Conservation (phyloP, 768 basidiomycete genomes). For the Agrocybe pediades region DNA sequence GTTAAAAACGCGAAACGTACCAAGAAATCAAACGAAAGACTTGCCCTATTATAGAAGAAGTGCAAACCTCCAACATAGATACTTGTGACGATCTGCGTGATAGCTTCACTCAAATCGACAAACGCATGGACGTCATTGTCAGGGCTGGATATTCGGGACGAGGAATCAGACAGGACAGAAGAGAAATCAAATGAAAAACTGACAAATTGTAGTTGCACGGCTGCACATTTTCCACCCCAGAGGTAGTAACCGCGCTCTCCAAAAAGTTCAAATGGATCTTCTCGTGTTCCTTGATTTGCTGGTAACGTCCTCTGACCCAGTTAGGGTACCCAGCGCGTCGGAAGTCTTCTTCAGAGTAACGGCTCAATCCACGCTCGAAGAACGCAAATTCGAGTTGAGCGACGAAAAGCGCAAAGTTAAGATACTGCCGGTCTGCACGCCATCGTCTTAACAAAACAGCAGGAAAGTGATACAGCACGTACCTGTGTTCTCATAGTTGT, state of each 20-base stretch:
- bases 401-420: constrained; percentile 51
- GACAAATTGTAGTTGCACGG: constrained; percentile 68
- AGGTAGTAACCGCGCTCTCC: constrained; percentile 42
- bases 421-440: constrained; percentile 21
- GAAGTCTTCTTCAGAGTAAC: constrained; percentile 49
- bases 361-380: constrained; percentile 43
- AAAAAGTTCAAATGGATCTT: constrained; percentile 38
- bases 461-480: neutral
- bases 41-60: constrained; percentile 44
- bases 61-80: constrained; percentile 61
- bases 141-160: constrained; percentile 33
- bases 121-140: constrained; percentile 50
- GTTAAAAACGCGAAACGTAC: neutral
- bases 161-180: no score
- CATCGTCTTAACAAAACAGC: no score
- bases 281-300: constrained; percentile 59
- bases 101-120: constrained; percentile 45
- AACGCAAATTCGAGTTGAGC: constrained; percentile 50
- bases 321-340: constrained; percentile 44
- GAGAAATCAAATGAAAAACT: constrained; percentile 13
- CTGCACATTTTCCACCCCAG: constrained; percentile 38
- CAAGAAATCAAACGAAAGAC: constrained; percentile 1
- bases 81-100: constrained; percentile 59
- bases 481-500: neutral
- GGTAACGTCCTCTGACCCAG: constrained; percentile 51